Evolutionary conservation across 257 asterid genomes (phyloP), one percentile per base, ranked within the genome.

Genomic region (Avicennia marina): DNA sequence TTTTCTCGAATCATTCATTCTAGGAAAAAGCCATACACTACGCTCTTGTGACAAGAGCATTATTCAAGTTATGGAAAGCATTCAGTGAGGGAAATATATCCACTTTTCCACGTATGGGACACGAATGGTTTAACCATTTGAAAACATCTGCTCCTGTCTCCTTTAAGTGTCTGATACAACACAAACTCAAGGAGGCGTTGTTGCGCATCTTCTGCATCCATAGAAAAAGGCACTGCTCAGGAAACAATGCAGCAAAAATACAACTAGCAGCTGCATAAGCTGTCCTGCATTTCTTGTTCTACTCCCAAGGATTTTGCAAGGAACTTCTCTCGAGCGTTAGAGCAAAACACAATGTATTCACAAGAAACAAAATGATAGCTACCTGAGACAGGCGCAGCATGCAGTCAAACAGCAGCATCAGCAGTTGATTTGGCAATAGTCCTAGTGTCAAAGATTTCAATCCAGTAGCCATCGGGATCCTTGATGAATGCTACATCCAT

Each of bases 391-490:
- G 6, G 19, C 11, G 55, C 48, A 36, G 51, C 48, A 55, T 49
- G 41, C 12, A 64, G 63, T 86, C 87, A 89, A 48, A 58, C 72
- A 53, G 84, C 78, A 52, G 84, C 90, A 46, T 44, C 22, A 42
- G 66, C 65, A 67, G 83, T 76, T 61, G 76, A 24, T 18, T 57
- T 72, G 53, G 76, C 86, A 26, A 90, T 71, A 1, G 59, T 42
- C 24, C 40, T 64, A 24, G 85, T 70, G 75, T 90, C 95, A 11
- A 86, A 86, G 64, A 84, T 77, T 80, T 90, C 97, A 43, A 90
- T 84, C 97, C 95, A 84, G 76, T 90, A 90, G 69, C 97, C 95
- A 72, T 90, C 95, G 6, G 97, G 97, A 74, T 90, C 95, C 76
- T 84, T 80, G 53, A 90, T 69, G 77, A 90, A 86, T 16, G 95